Base-by-base conservation (phyloP, 1,139 yeast genomes). In the Suhomyces kunorum region DNA sequence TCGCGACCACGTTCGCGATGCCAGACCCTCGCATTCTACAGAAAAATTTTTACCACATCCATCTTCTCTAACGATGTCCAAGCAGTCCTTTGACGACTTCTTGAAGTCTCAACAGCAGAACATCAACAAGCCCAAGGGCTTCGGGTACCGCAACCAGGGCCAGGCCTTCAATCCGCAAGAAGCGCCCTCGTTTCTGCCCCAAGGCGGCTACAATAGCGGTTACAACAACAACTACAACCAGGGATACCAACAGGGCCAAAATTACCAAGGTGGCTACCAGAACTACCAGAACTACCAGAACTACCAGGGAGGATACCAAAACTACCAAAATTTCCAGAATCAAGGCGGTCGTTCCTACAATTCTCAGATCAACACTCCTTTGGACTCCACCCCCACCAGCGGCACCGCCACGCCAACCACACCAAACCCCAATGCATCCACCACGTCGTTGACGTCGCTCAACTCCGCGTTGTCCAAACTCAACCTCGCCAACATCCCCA, bases 361-460 rank as follows among this genome's bases (percentile, higher is more conserved):
- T 25, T 44, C 51, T 5, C 45, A 38, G 33, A 42, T 48, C 36
- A 51, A 49, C 28, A 60, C 69, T 12, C 72, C 72, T 3, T 49
- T 54, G 15, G 68, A 54, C 8, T 68, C 76, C 0, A 50, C 56
- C n/a, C 66, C 72, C n/a, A 62, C 66, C 24, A 66, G 74, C 47
- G 77, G 77, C 15, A 50, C 63, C 25, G 61, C 60, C 26, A 68
- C 74, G 5, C 74, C 76, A 23, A 63, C 56, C 20, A 58, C 68
- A 7, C 64, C 64, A n/a, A 56, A 54, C 38, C 60, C 66, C 11
- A 63, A 62, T 32, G 66, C 72, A 3, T 80, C 87, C 3, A 73
- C 88, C 16, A 76, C 90, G 8, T 87, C 96, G 5, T 69, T 87
- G 49, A 64, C 86, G 8, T 83, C 92, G 8, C 68, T 89, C 45